phyloP scores from a whole-genome alignment of 1,284 basidiomycete species.

The Vanrija sp. region DNA sequence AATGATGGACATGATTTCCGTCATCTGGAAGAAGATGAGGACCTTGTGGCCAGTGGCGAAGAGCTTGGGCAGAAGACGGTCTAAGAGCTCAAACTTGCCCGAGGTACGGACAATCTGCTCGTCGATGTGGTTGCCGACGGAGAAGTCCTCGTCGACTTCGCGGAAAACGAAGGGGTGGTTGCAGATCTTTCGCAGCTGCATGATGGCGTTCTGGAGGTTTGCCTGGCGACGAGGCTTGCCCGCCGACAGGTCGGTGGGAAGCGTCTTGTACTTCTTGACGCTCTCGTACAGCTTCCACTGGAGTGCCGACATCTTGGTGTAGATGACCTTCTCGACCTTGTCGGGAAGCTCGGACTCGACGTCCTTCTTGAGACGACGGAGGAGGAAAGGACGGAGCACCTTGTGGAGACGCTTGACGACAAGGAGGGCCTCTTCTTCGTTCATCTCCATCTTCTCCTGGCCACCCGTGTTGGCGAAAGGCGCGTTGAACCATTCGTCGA shows the following conservation, averaged over 20 bases:
- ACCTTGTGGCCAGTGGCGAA: conserved; percentile 82
- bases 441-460: conserved; percentile 92
- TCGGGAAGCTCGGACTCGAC: conserved; percentile 96
- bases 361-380: conserved; percentile 96
- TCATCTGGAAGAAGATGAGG: conserved; percentile 99
- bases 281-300: conserved; percentile 93
- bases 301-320: conserved; percentile 92
- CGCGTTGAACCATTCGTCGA: conserved; percentile 99
- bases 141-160: conserved; percentile 67
- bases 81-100: conserved; percentile 94
- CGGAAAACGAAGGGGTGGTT: conserved; percentile 97
- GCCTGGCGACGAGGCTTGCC: conserved; percentile 40
- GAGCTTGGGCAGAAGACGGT: conserved; percentile 90
- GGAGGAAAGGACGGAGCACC: conserved; percentile 93
- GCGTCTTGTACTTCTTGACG: conserved; percentile 67
- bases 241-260: conserved; percentile 44
- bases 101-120: conserved; percentile 82
- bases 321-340: conserved; percentile 99
- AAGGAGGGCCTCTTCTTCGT: conserved; percentile 98
- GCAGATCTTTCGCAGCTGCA: conserved; percentile 99
- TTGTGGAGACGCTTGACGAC: conserved; percentile 98
- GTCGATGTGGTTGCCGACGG: conserved; percentile 62
- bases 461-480: conserved; percentile 97
- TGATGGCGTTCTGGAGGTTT: conserved; percentile 87
- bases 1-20: conserved; percentile 99